Conservation (phyloP, 176 grass and related monocot genomes). For the Phragmites australis region DNA sequence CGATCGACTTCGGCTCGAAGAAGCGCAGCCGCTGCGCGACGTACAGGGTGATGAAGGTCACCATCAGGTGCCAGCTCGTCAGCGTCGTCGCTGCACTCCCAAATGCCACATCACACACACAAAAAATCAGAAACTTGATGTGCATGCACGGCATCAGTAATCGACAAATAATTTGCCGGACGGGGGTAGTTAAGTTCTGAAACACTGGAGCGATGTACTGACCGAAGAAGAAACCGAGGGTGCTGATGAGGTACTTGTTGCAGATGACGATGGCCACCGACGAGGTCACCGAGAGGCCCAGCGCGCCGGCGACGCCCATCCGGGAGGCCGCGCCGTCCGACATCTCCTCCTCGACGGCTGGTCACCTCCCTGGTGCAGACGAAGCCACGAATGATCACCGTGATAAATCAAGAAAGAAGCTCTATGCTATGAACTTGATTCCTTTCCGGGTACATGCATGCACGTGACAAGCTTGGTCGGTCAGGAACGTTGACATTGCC, state of each 20-base stretch:
- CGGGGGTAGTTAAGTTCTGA: not conserved
- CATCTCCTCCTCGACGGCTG: conserved; percentile 38
- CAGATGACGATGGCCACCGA: conserved; percentile 91
- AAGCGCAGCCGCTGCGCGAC: conserved; percentile 75
- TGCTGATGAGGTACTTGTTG: conserved; percentile 95
- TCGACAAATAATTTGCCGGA: not conserved
- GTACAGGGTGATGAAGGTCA: conserved; percentile 89
- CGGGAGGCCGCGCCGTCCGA: conserved; percentile 41
- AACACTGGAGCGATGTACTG: conserved; percentile 25
- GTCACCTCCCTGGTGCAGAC: conserved; percentile 20
- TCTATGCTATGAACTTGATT: not conserved
- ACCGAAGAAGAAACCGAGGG: conserved; percentile 80
- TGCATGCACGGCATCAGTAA: not conserved
- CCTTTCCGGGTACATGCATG: not conserved
- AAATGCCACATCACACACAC: not conserved
- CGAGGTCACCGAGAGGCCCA: conserved; percentile 71
- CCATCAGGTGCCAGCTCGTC: conserved; percentile 95
- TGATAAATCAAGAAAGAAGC: not conserved
- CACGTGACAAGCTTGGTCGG: not conserved
- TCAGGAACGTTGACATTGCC: not conserved
- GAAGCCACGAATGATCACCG: not conserved
- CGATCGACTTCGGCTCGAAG: conserved; percentile 86
- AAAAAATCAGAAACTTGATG: not conserved
- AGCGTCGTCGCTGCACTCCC: conserved; percentile 71
- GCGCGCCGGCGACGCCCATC: conserved; percentile 59